Base-by-base conservation (phyloP, 495 filamentous ascomycete genomes). In the Geopyxis carbonaria region DNA sequence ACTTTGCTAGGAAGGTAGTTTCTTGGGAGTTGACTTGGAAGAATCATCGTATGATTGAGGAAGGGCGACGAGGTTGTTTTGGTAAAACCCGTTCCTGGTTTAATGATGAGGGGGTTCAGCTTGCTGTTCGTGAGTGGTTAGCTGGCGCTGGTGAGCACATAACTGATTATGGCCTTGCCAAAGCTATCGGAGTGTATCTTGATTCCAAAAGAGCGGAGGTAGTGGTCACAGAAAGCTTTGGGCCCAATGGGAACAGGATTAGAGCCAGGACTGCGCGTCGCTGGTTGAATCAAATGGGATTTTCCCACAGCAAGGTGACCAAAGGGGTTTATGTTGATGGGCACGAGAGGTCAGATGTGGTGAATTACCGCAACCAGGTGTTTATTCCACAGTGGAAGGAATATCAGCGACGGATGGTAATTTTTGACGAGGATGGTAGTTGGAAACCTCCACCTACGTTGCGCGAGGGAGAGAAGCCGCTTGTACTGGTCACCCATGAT, bases 241-340 rank as follows among this genome's bases (percentile, higher is more conserved):
- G 19, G 13, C n/a, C n/a, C n/a, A n/a, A 6, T 18, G 16, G 38
- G 4, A 31, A 32, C 10, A 15, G 27, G 20, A 22, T 41, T 11
- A 7, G 20, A 2, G 11, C 15, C 2, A 16, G 10, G n/a, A 41
- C 38, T 0, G 38, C 30, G n/a, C 2, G 14, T n/a, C 4, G 14
- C 1, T 41, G 38, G 25, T 22, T 41, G 18, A 9, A 20, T 6
- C 16, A 34, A 7, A 10, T 32, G 18, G 38, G 38, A 2, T 19
- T 7, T 19, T 11, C 22, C 11, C 34, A 20, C n/a, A 2, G 28
- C 1, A 33, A 23, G 15, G 28, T 22, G 0, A 14, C 19, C 6
- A 41, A 41, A 29, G 38, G 28, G 1, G 44, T 46, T 16, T 41
- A 41, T 22, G n/a, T 34, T 9, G 38, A 41, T 41, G 25, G 38